phyloP scores from a whole-genome alignment of 192 early-diverging fungal species.

The Dimargaris cristalligena region DNA sequence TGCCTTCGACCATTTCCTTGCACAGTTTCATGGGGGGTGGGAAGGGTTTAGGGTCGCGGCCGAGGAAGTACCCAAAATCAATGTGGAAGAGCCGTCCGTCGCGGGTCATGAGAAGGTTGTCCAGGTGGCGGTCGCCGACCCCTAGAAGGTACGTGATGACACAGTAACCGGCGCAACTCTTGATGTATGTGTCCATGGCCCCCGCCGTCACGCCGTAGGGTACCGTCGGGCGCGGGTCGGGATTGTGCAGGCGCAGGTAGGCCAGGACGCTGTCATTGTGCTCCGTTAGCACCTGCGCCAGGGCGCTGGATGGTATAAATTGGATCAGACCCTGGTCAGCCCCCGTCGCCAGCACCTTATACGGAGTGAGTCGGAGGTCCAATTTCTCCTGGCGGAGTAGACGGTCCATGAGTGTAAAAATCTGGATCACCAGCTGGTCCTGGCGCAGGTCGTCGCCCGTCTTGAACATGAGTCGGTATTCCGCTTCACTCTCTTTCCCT shows the following conservation, averaged over 20 bases:
- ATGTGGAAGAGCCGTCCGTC: conserved; percentile 88
- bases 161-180: conserved; percentile 96
- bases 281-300: conserved; percentile 80
- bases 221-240: conserved; percentile 34
- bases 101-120: conserved; percentile 83
- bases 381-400: conserved; percentile 90
- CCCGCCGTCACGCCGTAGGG: conserved; percentile 48
- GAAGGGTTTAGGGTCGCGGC: conserved; percentile 98
- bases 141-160: conserved; percentile 97
- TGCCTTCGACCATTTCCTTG: conserved; percentile 99
- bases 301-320: conserved; percentile 75
- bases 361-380: conserved; percentile 82
- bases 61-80: conserved; percentile 97
- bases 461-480: conserved; percentile 96
- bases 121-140: conserved; percentile 95
- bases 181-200: conserved; percentile 91
- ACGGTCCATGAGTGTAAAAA: conserved; percentile 94
- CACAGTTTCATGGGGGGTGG: conserved; percentile 99
- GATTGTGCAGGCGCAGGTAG: conserved; percentile 61
- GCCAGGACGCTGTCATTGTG: conserved; percentile 64
- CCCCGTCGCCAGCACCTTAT: conserved; percentile 91
- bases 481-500: too few species aligned
- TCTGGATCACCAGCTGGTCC: conserved; percentile 96
- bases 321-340: conserved; percentile 90
- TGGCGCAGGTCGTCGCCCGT: conserved; percentile 91